Percentiles rank a stretch among this genome's conserved stretches.
phyloP scores from a whole-genome alignment of 495 filamentous ascomycete genomes.

The Penicillium desertorum region DNA sequence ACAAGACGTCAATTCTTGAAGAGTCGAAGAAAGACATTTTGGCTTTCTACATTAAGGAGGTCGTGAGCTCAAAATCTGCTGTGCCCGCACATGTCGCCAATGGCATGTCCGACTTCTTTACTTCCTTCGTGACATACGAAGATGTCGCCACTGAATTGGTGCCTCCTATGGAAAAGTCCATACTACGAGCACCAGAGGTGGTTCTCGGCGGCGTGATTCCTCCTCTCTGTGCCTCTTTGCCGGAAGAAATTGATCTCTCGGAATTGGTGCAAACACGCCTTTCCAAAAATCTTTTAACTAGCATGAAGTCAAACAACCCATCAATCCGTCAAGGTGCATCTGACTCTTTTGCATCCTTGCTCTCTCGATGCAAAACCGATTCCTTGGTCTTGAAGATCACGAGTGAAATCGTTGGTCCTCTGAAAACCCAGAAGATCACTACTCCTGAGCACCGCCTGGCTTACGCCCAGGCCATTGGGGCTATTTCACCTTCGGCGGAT shows the following conservation, averaged over 20 bases:
- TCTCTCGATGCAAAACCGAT: slow-evolving; percentile 56
- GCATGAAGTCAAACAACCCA: slow-evolving; percentile 83
- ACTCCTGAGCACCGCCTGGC: slow-evolving; percentile 76
- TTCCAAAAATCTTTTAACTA: slow-evolving; percentile 80
- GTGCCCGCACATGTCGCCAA: slow-evolving; percentile 70
- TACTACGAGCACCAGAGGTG: slow-evolving; percentile 87
- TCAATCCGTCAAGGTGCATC: slow-evolving; percentile 72
- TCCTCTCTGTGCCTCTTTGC: slow-evolving; percentile 65
- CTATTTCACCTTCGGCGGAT: slow-evolving; percentile 54
- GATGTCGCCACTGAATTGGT: slow-evolving; percentile 74
- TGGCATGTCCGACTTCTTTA: slow-evolving; percentile 81
- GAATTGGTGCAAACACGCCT: slow-evolving; percentile 65
- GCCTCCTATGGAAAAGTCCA: slow-evolving; percentile 80
- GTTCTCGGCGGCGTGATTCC: slow-evolving; percentile 74
- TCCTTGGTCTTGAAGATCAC: slow-evolving; percentile 60
- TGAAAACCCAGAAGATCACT: slow-evolving; percentile 78
- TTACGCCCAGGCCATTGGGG: slow-evolving; percentile 73
- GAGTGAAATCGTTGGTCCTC: slow-evolving; percentile 71
- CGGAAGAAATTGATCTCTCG: slow-evolving; percentile 72
- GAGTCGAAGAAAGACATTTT: slow-evolving; percentile 68
- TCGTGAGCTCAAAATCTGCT: slow-evolving; percentile 72
- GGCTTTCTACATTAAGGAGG: slow-evolving; percentile 78
- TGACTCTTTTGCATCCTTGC: slow-evolving; percentile 66
- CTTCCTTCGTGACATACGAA: slow-evolving; percentile 66
- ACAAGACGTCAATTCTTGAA: slow-evolving; percentile 57